Evolutionary conservation across 257 asterid species (phyloP), one percentile per base, ranked within the genome.

Genomic region (Plantago elongata): DNA sequence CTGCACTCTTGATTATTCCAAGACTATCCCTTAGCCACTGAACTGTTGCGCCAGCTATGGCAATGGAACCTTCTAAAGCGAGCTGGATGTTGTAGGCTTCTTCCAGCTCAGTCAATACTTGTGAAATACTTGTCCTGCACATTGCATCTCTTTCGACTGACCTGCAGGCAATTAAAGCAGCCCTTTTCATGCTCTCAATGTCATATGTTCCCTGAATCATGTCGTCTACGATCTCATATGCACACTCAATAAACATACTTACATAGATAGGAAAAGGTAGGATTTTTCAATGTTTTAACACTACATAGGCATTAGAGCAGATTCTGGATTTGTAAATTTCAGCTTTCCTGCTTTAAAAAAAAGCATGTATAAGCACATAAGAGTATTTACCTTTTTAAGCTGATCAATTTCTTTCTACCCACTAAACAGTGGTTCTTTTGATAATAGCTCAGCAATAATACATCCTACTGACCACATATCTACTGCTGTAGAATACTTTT

Each of bases 391-490:
- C 95, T 92, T 92, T 77, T 86, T 95, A 55, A 92, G 87, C 75
- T 92, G 99, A 61, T 89, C 95, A 65, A 81, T 30, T 74, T 92
- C 99, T 6, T 84, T 74, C 81, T 84, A 81, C 68, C 99, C 99
- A 63, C 80, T 92, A 72, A 92, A 92, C 60, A 92, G 52, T 3
- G 97, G 94, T 70, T 73, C 84, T 72, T 84, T 92, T 38, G 88
- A 83, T 65, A 92, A 81, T 15, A 92, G 74, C 68, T 86, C 98
- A 51, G 95, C 96, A 96, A 91, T 91, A 56, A 91, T 86, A 76
- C 98, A 91, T 37, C 98, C 98, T 61, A 88, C 64, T 2, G 98
- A 91, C 98, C 98, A 91, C 98, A 91, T 88, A 74, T 91, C 98
- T 44, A 91, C 86, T 46, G 98, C 98, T 3, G 94, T 88, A 16